These are phyloP conservation scores for Colletotrichum limetticola DNA, from an alignment of 2,329 filamentous ascomycete genomes.

Conservation along the genomic window DNA sequence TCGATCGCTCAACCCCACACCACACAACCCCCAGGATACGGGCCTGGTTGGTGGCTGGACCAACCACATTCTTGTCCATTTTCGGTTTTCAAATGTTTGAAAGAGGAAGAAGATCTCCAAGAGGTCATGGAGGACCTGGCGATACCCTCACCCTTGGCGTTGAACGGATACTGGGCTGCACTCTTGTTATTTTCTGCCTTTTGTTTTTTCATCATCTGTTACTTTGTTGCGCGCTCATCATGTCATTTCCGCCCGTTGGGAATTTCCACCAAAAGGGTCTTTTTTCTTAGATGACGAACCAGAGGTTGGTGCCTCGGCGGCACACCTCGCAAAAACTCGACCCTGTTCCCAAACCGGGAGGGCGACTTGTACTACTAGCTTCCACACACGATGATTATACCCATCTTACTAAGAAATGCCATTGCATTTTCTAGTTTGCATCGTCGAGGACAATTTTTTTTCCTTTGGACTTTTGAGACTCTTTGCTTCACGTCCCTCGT, in stretches of 20 bases:
- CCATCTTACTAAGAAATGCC: conserved; percentile 23
- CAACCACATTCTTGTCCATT: conserved; percentile 16
- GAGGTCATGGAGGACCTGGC: conserved; percentile 32
- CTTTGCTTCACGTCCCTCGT: not conserved
- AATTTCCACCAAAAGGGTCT: not conserved
- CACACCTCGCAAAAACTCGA: conserved; percentile 3
- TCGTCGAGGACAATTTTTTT: conserved; percentile 4
- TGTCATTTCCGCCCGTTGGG: conserved; percentile 6
- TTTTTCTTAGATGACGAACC: conserved; percentile 20
- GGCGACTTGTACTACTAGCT: conserved; percentile 32
- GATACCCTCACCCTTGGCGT: conserved; percentile 37
- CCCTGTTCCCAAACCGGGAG: not conserved
- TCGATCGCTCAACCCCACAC: conserved; percentile 25
- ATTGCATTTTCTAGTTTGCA: conserved; percentile 22
- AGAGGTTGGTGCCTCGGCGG: not conserved
- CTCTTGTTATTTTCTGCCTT: not conserved
- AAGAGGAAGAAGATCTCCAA: conserved; percentile 30
- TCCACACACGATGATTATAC: conserved; percentile 33
- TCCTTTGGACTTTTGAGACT: not conserved
- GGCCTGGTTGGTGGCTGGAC: conserved; percentile 21
- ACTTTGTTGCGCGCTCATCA: conserved; percentile 15
- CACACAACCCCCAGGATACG: not conserved
- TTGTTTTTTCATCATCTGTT: not conserved
- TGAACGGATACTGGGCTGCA: conserved; percentile 20
- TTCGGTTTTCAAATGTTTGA: conserved; percentile 15